phyloP scores from a whole-genome alignment of 495 filamentous ascomycete genomes.

The Sphaerosporella brunnea region DNA sequence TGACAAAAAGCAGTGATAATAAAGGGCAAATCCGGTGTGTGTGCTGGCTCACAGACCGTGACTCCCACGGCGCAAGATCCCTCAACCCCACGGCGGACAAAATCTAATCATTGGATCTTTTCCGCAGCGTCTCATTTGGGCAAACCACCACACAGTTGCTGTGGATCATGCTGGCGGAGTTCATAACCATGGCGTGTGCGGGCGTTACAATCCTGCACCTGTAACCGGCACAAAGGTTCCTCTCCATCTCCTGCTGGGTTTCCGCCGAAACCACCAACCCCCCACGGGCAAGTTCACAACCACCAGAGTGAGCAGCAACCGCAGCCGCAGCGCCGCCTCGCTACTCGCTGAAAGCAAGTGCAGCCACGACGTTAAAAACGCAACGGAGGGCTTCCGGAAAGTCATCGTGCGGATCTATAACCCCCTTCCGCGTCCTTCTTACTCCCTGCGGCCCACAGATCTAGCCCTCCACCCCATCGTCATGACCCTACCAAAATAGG shows the following conservation, averaged over 20 bases:
- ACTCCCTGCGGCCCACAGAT: background rate
- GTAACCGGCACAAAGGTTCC: constrained; percentile 14
- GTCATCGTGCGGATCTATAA: background rate
- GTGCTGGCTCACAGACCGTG: constrained; percentile 12
- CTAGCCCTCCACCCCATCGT: background rate
- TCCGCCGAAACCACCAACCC: background rate
- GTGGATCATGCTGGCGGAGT: constrained; percentile 16
- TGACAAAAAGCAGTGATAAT: constrained; percentile 7
- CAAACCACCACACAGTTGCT: constrained; percentile 18
- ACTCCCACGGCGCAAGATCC: too few species aligned
- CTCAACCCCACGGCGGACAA: too few species aligned
- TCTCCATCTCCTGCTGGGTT: background rate
- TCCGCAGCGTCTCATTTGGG: constrained; percentile 5
- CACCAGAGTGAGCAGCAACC: background rate
- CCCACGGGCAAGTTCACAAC: background rate
- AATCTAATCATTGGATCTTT: too few species aligned
- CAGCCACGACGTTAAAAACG: too few species aligned
- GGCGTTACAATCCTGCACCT: constrained; percentile 10
- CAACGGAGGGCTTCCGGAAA: background rate
- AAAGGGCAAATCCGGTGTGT: constrained; percentile 16
- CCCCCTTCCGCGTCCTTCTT: background rate
- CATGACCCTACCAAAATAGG: too few species aligned
- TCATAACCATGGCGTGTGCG: constrained; percentile 8
- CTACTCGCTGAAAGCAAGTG: too few species aligned
- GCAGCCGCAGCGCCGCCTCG: background rate